Evolutionary conservation across 768 basidiomycete genomes (phyloP).

Genomic region (Termitomyces bulborhizus): DNA sequence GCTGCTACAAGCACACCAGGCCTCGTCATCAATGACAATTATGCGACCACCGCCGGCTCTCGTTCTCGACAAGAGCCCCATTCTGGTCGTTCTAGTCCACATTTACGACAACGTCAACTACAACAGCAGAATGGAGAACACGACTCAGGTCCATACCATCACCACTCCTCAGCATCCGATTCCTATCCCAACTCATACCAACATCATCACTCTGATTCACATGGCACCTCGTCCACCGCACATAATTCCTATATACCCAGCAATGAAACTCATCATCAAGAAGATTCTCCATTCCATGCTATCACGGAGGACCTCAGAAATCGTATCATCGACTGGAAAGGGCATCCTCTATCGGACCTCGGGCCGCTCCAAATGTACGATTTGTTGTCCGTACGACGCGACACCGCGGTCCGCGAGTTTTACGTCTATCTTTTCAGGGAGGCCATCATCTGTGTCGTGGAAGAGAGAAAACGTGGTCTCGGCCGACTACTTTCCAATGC

Average conservation of each 20-base stretch:
- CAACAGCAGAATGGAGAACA: slow-evolving; percentile 18
- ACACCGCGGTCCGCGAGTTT: slow-evolving; percentile 87
- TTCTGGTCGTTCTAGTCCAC: slow-evolving; percentile 40
- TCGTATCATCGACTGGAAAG: slow-evolving; percentile 95
- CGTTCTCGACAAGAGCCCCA: slow-evolving; percentile 19
- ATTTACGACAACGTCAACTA: slow-evolving; percentile 20
- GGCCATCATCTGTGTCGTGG: slow-evolving; percentile 96
- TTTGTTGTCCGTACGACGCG: slow-evolving; percentile 81
- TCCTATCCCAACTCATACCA: slow-evolving; percentile 24
- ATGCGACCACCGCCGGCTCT: slow-evolving; percentile 23
- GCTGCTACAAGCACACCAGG: slow-evolving; percentile 44
- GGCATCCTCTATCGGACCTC: slow-evolving; percentile 83
- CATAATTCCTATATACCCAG: slow-evolving; percentile 24
- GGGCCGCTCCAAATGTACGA: slow-evolving; percentile 92
- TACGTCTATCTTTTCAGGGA: slow-evolving; percentile 96
- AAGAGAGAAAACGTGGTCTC: slow-evolving; percentile 86
- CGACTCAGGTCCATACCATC: slow-evolving; percentile 20
- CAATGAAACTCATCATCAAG: slow-evolving; percentile 40
- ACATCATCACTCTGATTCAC: slow-evolving; percentile 24
- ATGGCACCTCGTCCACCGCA: slow-evolving; percentile 25
- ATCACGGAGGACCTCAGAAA: slow-evolving; percentile 87
- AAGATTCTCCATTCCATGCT: slow-evolving; percentile 71
- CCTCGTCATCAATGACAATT: slow-evolving; percentile 45
- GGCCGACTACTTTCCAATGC: slow-evolving; percentile 68
- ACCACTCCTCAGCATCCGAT: slow-evolving; percentile 23